Evolutionary conservation across 768 basidiomycete genomes (phyloP).

Genomic region (Russula brevipes): DNA sequence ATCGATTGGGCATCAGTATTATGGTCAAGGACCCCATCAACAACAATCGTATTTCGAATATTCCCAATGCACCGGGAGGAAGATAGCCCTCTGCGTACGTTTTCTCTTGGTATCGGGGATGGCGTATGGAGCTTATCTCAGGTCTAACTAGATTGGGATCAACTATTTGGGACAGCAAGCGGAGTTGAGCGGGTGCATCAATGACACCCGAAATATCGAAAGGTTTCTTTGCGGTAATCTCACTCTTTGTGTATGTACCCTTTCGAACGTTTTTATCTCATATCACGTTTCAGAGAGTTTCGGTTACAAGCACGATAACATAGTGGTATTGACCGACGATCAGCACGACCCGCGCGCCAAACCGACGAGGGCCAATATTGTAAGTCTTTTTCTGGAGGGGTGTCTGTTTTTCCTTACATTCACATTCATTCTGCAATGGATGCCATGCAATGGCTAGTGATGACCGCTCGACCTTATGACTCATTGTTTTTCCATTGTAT

Average conservation of each 20-base stretch:
- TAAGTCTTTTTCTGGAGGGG: constrained; percentile 24
- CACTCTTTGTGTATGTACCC: neutral
- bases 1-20: constrained; percentile 38
- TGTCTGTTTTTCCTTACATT: neutral
- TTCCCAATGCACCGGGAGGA: constrained; percentile 49
- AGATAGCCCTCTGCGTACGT: constrained; percentile 51
- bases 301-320: constrained; percentile 48
- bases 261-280: neutral
- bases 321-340: constrained; percentile 56
- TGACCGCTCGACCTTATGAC: constrained; percentile 49
- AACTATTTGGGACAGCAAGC: constrained; percentile 43
- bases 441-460: constrained; percentile 57
- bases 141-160: constrained; percentile 47
- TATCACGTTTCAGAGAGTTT: constrained; percentile 34
- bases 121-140: neutral
- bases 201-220: constrained; percentile 51
- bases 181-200: constrained; percentile 52
- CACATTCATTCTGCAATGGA: too few relatives aligned
- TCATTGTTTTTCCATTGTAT: constrained; percentile 51
- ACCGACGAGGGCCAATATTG: constrained; percentile 52
- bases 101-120: neutral
- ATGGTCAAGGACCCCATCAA: constrained; percentile 40
- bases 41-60: constrained; percentile 52
- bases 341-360: constrained; percentile 38
- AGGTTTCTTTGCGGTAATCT: constrained; percentile 41